Base-by-base conservation (phyloP, 2,329 filamentous ascomycete species). In the Epichloe scottii region DNA sequence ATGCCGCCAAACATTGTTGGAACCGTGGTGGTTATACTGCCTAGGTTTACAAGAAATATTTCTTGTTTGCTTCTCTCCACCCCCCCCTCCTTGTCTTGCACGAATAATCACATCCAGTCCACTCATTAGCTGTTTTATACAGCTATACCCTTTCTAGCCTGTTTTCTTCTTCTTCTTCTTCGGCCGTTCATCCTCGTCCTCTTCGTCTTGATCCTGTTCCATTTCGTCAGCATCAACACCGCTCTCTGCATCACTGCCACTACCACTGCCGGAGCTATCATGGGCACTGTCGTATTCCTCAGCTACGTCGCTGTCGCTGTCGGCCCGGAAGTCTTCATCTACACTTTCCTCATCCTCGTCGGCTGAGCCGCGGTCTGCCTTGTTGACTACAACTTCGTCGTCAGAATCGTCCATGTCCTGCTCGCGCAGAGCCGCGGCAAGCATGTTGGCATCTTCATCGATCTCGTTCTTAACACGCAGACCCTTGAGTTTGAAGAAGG, bases 381-480 rank as follows among this genome's bases (percentile, higher is more conserved):
- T 78, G 54, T 68, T 78, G 30, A 75, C 81, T 7, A 84, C 85
- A 41, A 86, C 84, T 56, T 89, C 86, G 54, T 94, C 89, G 58
- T 95, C 90, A 26, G 87, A 91, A 56, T 82, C 85, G 60, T 82
- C 85, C 69, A 94, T 85, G 62, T 82, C 88, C 57, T 93, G 85
- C 59, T 94, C 84, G 54, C 89, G 80, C 54, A 96, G 79, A 21
- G 89, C 89, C 11, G 87, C 87, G 34, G 87, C 86, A 53, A 96
- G 79, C 51, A 79, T 58, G 65, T 86, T 83, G 65, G 88, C 86
- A 60, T 98, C 93, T 65, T 96, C 93, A 55, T 94, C 85, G 73
- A 98, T 96, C 71, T 98, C 93, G 67, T 98, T 98, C 82, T 96
- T 97, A 52, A 94, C 90, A 50, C 91, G 87, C 62, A 98, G 79